phyloP scores from a whole-genome alignment of 495 filamentous ascomycete species.

The Talaromyces adpressus region DNA sequence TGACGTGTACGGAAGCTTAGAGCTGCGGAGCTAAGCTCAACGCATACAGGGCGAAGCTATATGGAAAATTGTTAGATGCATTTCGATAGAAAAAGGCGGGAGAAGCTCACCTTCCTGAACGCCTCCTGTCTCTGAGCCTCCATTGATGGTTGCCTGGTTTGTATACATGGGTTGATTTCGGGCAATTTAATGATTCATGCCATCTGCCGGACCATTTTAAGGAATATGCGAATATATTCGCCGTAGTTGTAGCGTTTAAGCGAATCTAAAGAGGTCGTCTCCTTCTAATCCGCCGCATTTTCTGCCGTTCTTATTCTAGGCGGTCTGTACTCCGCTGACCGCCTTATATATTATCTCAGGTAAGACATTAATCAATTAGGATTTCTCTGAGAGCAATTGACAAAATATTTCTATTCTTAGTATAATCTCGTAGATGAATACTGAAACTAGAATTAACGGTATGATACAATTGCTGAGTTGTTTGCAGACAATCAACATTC shows the following conservation, averaged over 20 bases:
- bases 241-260: background rate
- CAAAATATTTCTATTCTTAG: background rate
- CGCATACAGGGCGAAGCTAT: slow-evolving; percentile 69
- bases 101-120: slow-evolving; percentile 29
- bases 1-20: slow-evolving; percentile 51
- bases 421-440: background rate
- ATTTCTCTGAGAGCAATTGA: background rate
- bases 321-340: slow-evolving; percentile 8
- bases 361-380: background rate
- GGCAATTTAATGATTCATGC: background rate
- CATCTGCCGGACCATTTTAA: background rate
- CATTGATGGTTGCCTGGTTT: slow-evolving; percentile 17
- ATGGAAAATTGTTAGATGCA: slow-evolving; percentile 7
- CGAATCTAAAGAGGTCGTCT: background rate
- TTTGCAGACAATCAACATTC: background rate
- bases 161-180: background rate
- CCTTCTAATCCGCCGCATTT: slow-evolving; percentile 8
- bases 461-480: background rate
- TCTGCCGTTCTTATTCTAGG: slow-evolving; percentile 8
- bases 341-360: background rate
- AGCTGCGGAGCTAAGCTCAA: slow-evolving; percentile 67
- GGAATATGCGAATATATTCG: background rate
- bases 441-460: background rate
- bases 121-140: slow-evolving; percentile 32
- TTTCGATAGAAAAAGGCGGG: background rate